A percentile compares a stretch with the other conserved stretches of the same genome.
Evolutionary conservation across 164 flowering plant genomes (phyloP).

Genomic region (Saururus chinensis): DNA sequence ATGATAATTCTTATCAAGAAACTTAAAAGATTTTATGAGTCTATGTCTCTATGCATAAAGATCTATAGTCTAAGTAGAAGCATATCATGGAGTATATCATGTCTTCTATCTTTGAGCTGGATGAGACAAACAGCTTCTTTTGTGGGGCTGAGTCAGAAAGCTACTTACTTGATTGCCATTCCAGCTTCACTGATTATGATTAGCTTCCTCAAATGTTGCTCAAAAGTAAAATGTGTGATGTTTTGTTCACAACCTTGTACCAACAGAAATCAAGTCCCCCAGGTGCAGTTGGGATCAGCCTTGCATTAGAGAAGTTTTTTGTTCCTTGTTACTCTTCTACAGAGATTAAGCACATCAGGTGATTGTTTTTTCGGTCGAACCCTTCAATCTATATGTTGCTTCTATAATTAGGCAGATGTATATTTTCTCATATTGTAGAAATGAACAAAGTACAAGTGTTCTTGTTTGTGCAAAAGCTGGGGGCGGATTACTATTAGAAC

Average conservation of each 20-base stretch:
- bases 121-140: too few relatives aligned
- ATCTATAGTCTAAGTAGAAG: too few relatives aligned
- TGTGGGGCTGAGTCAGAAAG: too few relatives aligned
- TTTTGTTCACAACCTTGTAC: background rate
- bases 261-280: slow-evolving; percentile 70
- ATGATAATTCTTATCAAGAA: too few relatives aligned
- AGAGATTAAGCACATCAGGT: slow-evolving; percentile 55
- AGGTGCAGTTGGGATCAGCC: slow-evolving; percentile 80
- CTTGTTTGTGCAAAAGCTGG: slow-evolving; percentile 94
- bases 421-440: slow-evolving; percentile 26
- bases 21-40: too few relatives aligned
- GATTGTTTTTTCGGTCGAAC: background rate
- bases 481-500: slow-evolving; percentile 79
- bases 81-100: too few relatives aligned
- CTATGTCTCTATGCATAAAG: too few relatives aligned
- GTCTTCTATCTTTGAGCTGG: too few relatives aligned
- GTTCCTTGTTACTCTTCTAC: slow-evolving; percentile 31
- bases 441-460: slow-evolving; percentile 39
- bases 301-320: slow-evolving; percentile 79
- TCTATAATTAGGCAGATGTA: background rate
- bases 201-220: background rate
- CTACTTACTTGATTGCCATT: background rate
- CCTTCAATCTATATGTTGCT: background rate
- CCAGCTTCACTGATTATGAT: background rate
- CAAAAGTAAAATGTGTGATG: background rate